phyloP scores from a whole-genome alignment of 1,284 basidiomycete species.

The Anthracocystis panici-leucophaei region DNA sequence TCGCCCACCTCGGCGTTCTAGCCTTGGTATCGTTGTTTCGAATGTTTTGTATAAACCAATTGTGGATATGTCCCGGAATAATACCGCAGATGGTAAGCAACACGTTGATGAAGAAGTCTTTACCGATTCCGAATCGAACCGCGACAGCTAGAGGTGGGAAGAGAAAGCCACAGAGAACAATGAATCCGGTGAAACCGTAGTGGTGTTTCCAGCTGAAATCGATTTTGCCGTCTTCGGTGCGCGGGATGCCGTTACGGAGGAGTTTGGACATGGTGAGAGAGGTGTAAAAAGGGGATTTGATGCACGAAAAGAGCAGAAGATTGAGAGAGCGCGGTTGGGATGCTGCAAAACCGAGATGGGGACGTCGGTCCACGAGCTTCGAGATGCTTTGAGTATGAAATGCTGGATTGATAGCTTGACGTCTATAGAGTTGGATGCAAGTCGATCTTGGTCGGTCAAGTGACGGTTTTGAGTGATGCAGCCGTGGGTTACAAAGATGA shows the following conservation, averaged over 20 bases:
- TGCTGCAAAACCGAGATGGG: too few species aligned
- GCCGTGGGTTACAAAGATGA: background rate
- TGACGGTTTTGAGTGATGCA: background rate
- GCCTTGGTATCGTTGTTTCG: constrained; percentile 58
- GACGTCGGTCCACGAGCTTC: too few species aligned
- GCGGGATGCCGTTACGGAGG: constrained; percentile 46
- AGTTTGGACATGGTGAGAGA: constrained; percentile 36
- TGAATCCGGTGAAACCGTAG: constrained; percentile 58
- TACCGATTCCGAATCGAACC: constrained; percentile 90
- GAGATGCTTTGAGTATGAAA: too few species aligned
- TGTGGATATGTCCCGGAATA: constrained; percentile 71
- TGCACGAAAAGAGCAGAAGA: background rate
- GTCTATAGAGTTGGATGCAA: background rate
- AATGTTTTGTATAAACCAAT: constrained; percentile 58
- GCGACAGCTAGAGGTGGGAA: constrained; percentile 78
- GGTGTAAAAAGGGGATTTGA: too few species aligned
- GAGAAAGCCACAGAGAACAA: constrained; percentile 62
- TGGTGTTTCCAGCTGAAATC: constrained; percentile 53
- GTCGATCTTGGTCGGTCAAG: background rate
- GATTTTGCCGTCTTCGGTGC: constrained; percentile 54
- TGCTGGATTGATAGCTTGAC: too few species aligned
- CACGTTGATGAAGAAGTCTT: constrained; percentile 92
- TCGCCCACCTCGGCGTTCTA: constrained; percentile 60
- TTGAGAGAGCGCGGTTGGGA: background rate
- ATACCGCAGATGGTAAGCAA: constrained; percentile 84